phyloP scores from a whole-genome alignment of 2,329 filamentous ascomycete species.

The Botrytis elliptica region DNA sequence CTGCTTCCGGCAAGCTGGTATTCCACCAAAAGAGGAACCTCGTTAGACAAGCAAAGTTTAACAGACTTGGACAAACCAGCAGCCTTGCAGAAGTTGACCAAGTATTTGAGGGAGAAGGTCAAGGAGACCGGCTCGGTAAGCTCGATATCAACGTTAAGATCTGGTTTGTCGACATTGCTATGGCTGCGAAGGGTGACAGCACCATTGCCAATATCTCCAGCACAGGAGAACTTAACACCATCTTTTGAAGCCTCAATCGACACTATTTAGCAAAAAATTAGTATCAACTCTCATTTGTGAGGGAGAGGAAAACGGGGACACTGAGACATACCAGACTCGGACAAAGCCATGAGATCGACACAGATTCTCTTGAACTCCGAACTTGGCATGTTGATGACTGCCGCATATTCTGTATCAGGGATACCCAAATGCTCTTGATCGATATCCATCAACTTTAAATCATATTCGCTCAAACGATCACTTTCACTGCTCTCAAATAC shows the following conservation, averaged over 20 bases:
- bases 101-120: constrained; percentile 98
- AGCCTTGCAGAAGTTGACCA: constrained; percentile 99
- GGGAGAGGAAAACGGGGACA: neutral
- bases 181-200: constrained; percentile 88
- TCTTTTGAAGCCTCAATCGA: constrained; percentile 96
- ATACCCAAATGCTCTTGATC: constrained; percentile 99
- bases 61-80: constrained; percentile 77
- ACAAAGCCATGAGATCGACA: constrained; percentile 85
- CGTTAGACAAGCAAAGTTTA: constrained; percentile 90
- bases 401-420: constrained; percentile 96
- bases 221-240: constrained; percentile 90
- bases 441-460: constrained; percentile 99
- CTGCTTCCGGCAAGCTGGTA: constrained; percentile 79
- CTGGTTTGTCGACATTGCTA: constrained; percentile 84
- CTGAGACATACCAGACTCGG: constrained; percentile 77
- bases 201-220: constrained; percentile 93
- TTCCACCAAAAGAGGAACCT: constrained; percentile 94
- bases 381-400: constrained; percentile 85
- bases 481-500: constrained; percentile 87
- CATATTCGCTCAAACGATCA: constrained; percentile 96
- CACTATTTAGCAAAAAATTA: constrained; percentile 55
- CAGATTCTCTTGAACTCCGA: constrained; percentile 93
- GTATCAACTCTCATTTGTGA: constrained; percentile 3
- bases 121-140: constrained; percentile 89
- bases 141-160: constrained; percentile 82